A percentile compares a stretch with the other conserved stretches of the same genome.
Evolutionary conservation across 352 stramenopile species (phyloP).

Genomic region (Phytopythium cucurbitacearum): DNA sequence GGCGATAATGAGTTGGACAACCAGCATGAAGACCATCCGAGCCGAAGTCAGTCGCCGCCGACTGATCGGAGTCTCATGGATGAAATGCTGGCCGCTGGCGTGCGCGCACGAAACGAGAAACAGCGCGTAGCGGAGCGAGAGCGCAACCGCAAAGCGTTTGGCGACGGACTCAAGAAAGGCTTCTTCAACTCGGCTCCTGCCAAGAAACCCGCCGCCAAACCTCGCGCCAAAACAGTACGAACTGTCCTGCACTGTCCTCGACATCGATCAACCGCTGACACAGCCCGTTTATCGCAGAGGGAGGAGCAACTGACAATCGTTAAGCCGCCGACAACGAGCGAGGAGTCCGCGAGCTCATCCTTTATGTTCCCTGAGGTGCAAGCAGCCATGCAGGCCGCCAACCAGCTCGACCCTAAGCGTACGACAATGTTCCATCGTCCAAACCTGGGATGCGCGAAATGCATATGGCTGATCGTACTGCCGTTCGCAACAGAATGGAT

Average conservation of each 20-base stretch:
- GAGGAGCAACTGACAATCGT: constrained; percentile 37
- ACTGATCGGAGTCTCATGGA: constrained; percentile 59
- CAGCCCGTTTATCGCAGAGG: constrained; percentile 14
- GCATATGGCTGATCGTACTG: neutral
- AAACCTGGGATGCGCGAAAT: neutral
- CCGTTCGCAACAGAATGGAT: constrained; percentile 55
- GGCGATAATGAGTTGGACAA: constrained; percentile 22
- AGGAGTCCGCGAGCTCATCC: constrained; percentile 8
- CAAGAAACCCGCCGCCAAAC: constrained; percentile 5
- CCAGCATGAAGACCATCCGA: constrained; percentile 14
- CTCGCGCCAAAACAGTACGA: neutral
- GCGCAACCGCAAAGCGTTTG: constrained; percentile 45
- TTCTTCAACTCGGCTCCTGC: constrained; percentile 41
- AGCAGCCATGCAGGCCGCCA: constrained; percentile 48
- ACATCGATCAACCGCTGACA: neutral
- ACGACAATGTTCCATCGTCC: neutral
- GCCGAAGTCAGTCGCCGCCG: neutral
- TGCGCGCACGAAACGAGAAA: constrained; percentile 49
- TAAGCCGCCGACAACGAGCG: constrained; percentile 16
- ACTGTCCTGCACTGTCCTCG: neutral
- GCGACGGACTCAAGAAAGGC: constrained; percentile 61
- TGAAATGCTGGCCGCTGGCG: constrained; percentile 61
- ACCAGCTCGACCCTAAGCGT: constrained; percentile 66
- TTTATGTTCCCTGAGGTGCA: constrained; percentile 81
- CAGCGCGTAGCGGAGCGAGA: constrained; percentile 35